A percentile compares a stretch with the other conserved stretches of the same genome.
Evolutionary conservation across 495 filamentous ascomycete species (phyloP).

Genomic region (Penicillium tannophilum): DNA sequence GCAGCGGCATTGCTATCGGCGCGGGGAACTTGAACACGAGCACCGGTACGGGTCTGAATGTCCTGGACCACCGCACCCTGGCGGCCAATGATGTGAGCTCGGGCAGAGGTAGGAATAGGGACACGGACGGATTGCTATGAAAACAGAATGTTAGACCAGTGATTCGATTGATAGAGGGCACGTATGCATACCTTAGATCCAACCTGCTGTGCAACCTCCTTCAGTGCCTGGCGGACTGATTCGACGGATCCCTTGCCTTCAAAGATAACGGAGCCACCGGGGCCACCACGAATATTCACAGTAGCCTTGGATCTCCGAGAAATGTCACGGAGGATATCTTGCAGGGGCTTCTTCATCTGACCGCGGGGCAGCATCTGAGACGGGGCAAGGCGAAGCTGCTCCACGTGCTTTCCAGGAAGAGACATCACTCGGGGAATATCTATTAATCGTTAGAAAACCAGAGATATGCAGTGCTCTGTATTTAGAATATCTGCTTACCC

Average conservation of each 20-base stretch:
- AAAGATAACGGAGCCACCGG: constrained; percentile 70
- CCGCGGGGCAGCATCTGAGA: constrained; percentile 70
- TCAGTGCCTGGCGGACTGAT: constrained; percentile 77
- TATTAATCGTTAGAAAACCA: constrained; percentile 10
- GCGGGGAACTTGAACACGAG: constrained; percentile 85
- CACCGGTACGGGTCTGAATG: constrained; percentile 81
- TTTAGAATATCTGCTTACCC: constrained; percentile 32
- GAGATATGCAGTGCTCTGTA: not conserved
- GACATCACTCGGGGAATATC: constrained; percentile 61
- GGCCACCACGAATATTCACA: constrained; percentile 70
- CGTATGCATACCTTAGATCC: constrained; percentile 69
- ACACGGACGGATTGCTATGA: constrained; percentile 70
- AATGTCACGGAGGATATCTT: constrained; percentile 83
- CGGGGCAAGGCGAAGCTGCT: constrained; percentile 69
- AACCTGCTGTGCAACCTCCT: constrained; percentile 81
- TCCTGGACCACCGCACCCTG: constrained; percentile 87
- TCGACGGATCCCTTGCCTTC: constrained; percentile 78
- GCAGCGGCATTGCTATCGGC: constrained; percentile 57
- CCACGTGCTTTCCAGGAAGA: constrained; percentile 76
- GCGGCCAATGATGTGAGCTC: constrained; percentile 87
- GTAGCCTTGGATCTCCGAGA: constrained; percentile 85
- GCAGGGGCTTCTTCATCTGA: constrained; percentile 78
- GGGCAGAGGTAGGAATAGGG: constrained; percentile 77
- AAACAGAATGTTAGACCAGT: constrained; percentile 2
- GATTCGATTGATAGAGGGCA: not conserved